phyloP scores from a whole-genome alignment of 139 green algal species.

The Pseudopediastrum boryanum region DNA sequence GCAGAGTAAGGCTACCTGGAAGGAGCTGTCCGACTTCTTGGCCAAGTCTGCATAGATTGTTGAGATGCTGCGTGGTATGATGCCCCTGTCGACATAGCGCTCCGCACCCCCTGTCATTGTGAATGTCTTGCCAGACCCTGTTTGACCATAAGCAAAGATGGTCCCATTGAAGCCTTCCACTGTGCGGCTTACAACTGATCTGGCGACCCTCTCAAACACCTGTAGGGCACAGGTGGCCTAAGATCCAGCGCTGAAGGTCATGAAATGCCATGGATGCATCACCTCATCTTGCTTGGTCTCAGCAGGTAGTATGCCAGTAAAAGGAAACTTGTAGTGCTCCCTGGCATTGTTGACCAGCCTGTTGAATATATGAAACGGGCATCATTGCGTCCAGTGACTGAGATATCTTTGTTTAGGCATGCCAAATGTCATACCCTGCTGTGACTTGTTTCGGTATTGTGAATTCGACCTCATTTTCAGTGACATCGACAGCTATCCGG shows the following conservation, averaged over 20 bases:
- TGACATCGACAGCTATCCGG: conserved; percentile 41
- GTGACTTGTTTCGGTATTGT: conserved; percentile 49
- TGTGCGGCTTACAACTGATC: conserved; percentile 53
- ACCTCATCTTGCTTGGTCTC: conserved; percentile 87
- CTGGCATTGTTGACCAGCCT: conserved; percentile 86
- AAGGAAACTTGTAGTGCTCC: conserved; percentile 81
- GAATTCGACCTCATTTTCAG: conserved; percentile 61
- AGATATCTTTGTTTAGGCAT: background rate
- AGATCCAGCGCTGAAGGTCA: background rate
- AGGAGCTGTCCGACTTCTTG: conserved; percentile 50
- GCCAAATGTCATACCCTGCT: conserved; percentile 21
- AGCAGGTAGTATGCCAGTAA: conserved; percentile 78
- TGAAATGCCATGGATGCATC: background rate
- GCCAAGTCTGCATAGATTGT: conserved; percentile 50
- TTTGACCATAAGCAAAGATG: conserved; percentile 41
- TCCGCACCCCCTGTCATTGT: conserved; percentile 63
- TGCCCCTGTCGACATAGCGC: conserved; percentile 63
- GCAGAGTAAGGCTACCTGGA: conserved; percentile 39
- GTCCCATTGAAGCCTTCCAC: conserved; percentile 72
- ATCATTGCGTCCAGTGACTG: too few relatives aligned
- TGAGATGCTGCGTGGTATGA: conserved; percentile 75
- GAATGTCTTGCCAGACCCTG: conserved; percentile 36
- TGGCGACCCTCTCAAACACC: conserved; percentile 84
- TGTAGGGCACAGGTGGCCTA: conserved; percentile 26
- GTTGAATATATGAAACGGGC: background rate